Percentiles rank a stretch among this genome's conserved stretches.
phyloP scores from a whole-genome alignment of 192 early-diverging fungal genomes.

The Allomyces arbusculus region DNA sequence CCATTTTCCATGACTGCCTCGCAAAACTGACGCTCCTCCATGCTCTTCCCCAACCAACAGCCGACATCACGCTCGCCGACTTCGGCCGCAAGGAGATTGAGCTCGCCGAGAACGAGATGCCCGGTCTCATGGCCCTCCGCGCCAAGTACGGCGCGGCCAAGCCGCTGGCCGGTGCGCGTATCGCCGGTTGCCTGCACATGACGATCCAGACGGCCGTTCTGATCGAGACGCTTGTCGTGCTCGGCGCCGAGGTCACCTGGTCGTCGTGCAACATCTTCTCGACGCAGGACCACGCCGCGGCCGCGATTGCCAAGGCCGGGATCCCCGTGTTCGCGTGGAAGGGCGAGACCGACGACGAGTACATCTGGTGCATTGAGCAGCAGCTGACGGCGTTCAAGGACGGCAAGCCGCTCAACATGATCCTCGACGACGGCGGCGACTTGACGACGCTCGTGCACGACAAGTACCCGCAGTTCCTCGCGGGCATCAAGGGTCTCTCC shows the following conservation, averaged over 20 bases:
- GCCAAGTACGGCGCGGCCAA: slow-evolving; percentile 73
- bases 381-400: slow-evolving; percentile 78
- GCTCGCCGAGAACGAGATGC: slow-evolving; percentile 91
- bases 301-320: slow-evolving; percentile 88
- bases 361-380: slow-evolving; percentile 97
- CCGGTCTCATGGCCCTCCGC: slow-evolving; percentile 87
- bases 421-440: slow-evolving; percentile 98
- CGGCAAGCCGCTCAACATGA: slow-evolving; percentile 88
- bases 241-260: slow-evolving; percentile 89
- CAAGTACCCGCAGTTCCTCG: slow-evolving; percentile 74
- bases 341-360: slow-evolving; percentile 99
- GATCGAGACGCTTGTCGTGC: slow-evolving; percentile 84
- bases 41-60: slow-evolving; percentile 2
- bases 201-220: slow-evolving; percentile 97
- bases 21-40: too few relatives aligned
- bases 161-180: slow-evolving; percentile 84
- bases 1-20: too few relatives aligned
- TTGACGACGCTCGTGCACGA: slow-evolving; percentile 91
- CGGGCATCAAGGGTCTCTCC: slow-evolving; percentile 77
- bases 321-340: slow-evolving; percentile 98
- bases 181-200: slow-evolving; percentile 98
- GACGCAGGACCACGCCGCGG: slow-evolving; percentile 96
- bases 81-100: slow-evolving; percentile 73
- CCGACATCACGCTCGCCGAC: slow-evolving; percentile 81
- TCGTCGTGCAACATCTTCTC: slow-evolving; percentile 87